These are phyloP conservation scores for Aspergillus vadensis DNA, from an alignment of 2,329 filamentous ascomycete genomes.

Conservation along the genomic window DNA sequence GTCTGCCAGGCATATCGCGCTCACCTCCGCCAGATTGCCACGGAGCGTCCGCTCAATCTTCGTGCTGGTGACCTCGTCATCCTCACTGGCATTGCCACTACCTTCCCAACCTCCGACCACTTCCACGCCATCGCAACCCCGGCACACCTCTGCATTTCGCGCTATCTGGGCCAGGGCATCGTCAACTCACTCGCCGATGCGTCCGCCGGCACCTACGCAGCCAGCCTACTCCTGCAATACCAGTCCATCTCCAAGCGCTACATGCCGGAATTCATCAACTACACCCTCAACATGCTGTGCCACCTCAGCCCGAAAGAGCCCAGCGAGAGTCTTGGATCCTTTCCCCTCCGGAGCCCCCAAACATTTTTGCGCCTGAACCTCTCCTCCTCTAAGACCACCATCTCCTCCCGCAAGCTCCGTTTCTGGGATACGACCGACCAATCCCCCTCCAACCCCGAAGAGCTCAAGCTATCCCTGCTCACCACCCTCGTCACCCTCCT, in stretches of 20 bases:
- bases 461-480: slow-evolving; percentile 62
- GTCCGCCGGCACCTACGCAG: slow-evolving; percentile 74
- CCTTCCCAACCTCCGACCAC: slow-evolving; percentile 95
- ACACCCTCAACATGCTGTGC: slow-evolving; percentile 71
- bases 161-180: slow-evolving; percentile 78
- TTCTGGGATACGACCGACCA: slow-evolving; percentile 58
- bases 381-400: slow-evolving; percentile 31
- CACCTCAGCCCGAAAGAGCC: slow-evolving; percentile 63
- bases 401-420: slow-evolving; percentile 54
- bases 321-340: slow-evolving; percentile 53
- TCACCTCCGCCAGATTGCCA: slow-evolving; percentile 63
- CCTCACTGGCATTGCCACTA: slow-evolving; percentile 78
- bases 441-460: slow-evolving; percentile 34
- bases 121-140: slow-evolving; percentile 95
- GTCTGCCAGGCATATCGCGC: slow-evolving; percentile 76
- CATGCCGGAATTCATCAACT: slow-evolving; percentile 84
- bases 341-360: slow-evolving; percentile 63
- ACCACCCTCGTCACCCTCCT: slow-evolving; percentile 67
- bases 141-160: slow-evolving; percentile 78
- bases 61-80: slow-evolving; percentile 73
- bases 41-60: slow-evolving; percentile 55
- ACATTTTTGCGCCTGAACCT: slow-evolving; percentile 52
- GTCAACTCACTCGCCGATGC: slow-evolving; percentile 68
- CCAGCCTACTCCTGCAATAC: slow-evolving; percentile 77
- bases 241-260: slow-evolving; percentile 82